Conservation (phyloP, 2,329 filamentous ascomycete species). For the Botryosphaeria dothidea region DNA sequence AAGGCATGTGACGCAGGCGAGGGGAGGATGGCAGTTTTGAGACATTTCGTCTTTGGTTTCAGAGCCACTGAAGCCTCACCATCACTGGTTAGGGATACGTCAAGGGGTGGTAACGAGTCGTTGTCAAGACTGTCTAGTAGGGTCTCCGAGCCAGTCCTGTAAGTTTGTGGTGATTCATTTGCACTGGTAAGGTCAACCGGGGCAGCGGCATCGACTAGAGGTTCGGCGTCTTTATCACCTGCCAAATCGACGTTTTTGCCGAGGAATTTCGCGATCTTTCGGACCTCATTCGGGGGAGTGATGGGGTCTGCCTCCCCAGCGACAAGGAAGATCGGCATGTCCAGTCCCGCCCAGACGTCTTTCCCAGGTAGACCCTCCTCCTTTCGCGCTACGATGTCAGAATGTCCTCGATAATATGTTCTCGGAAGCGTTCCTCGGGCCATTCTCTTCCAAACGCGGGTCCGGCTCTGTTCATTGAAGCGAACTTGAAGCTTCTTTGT, state of each 20-base stretch:
- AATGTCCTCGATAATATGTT: slow-evolving; percentile 39
- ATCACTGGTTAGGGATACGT: slow-evolving; percentile 25
- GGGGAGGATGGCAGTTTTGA: slow-evolving; percentile 72
- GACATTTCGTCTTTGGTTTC: slow-evolving; percentile 34
- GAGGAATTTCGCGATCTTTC: slow-evolving; percentile 60
- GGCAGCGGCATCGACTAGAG: slow-evolving; percentile 52
- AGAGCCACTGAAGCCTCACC: slow-evolving; percentile 50
- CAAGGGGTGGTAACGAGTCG: slow-evolving; percentile 1
- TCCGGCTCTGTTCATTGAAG: slow-evolving; percentile 82
- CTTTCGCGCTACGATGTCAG: slow-evolving; percentile 28
- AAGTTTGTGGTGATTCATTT: slow-evolving; percentile 17
- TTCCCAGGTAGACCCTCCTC: slow-evolving; percentile 68
- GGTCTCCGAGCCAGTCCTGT: slow-evolving; percentile 10
- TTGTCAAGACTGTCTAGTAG: slow-evolving; percentile 14
- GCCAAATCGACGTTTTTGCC: slow-evolving; percentile 32
- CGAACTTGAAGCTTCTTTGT: slow-evolving; percentile 67
- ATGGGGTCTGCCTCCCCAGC: slow-evolving; percentile 76
- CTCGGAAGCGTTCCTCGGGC: slow-evolving; percentile 68
- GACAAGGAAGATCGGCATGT: slow-evolving; percentile 75
- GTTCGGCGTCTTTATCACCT: slow-evolving; percentile 25
- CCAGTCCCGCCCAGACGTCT: slow-evolving; percentile 70
- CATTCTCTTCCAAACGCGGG: slow-evolving; percentile 81
- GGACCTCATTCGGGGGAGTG: slow-evolving; percentile 70
- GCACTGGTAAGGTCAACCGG: slow-evolving; percentile 43
- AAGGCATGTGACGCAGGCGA: slow-evolving; percentile 80